These are phyloP conservation scores for Fagopyrum esculentum DNA, from an alignment of 148 eudicot species.

Conservation along the genomic window DNA sequence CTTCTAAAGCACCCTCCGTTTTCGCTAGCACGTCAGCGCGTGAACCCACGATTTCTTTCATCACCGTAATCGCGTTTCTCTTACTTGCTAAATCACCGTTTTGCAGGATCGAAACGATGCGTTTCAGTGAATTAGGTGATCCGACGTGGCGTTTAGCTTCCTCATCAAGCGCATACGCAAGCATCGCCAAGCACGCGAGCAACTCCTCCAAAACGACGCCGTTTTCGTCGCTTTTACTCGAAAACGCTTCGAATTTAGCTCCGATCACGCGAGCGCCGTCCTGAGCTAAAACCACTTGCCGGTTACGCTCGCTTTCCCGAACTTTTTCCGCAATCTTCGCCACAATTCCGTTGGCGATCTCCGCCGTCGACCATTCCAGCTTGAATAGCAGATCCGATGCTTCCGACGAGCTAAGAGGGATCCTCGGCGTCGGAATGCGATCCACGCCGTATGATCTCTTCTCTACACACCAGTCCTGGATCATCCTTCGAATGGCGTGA, in stretches of 20 bases:
- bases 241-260: conserved; percentile 26
- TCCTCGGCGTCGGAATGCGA: conserved; percentile 74
- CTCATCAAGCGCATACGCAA: conserved; percentile 28
- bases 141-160: conserved; percentile 27
- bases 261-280: conserved; percentile 31
- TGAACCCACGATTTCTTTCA: conserved; percentile 33
- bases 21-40: conserved; percentile 18
- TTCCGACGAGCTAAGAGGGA: conserved; percentile 38
- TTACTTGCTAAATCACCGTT: conserved; percentile 40
- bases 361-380: conserved; percentile 17
- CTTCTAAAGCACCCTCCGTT: conserved; percentile 41
- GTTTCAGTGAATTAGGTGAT: conserved; percentile 25
- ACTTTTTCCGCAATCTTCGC: conserved; percentile 27
- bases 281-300: conserved; percentile 29
- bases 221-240: conserved; percentile 16
- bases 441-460: conserved; percentile 56
- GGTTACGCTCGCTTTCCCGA: conserved; percentile 60
- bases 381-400: conserved; percentile 30
- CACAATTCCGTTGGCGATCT: conserved; percentile 22
- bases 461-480: conserved; percentile 87
- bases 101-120: conserved; percentile 38
- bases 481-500: conserved; percentile 65
- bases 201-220: conserved; percentile 33
- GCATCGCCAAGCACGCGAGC: conserved; percentile 26
- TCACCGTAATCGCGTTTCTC: conserved; percentile 34